Conservation (phyloP, 495 filamentous ascomycete species). For the Niebla homalea region DNA sequence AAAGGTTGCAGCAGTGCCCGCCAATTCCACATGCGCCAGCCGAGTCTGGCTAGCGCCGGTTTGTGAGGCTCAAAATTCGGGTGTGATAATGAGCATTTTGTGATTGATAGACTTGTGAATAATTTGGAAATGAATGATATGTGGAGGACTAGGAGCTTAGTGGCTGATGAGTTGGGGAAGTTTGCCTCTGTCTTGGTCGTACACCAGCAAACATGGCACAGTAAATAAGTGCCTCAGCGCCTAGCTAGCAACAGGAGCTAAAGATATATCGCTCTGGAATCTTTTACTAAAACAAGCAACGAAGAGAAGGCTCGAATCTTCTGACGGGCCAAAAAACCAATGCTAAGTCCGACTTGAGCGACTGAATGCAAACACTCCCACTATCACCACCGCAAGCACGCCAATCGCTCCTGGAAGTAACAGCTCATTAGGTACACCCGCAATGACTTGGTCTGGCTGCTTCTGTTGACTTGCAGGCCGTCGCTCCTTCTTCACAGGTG, state of each 20-base stretch:
- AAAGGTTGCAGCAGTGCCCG: slow-evolving; percentile 1
- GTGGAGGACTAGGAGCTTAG: not conserved
- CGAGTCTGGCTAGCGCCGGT: slow-evolving; percentile 5
- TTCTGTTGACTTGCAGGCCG: slow-evolving; percentile 27
- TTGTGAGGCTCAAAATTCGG: too few species aligned
- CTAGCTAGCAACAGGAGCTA: too few species aligned
- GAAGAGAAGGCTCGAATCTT: too few species aligned
- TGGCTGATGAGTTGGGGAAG: too few species aligned
- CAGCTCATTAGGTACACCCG: slow-evolving; percentile 88
- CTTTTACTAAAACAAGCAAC: too few species aligned
- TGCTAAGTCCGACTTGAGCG: slow-evolving; percentile 51
- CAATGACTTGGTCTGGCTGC: slow-evolving; percentile 61
- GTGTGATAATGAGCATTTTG: too few species aligned
- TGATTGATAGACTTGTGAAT: too few species aligned
- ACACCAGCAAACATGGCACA: too few species aligned
- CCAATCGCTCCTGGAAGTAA: slow-evolving; percentile 88
- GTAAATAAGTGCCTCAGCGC: too few species aligned
- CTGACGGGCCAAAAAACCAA: not conserved
- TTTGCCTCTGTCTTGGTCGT: too few species aligned
- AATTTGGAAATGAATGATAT: too few species aligned
- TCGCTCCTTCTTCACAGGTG: slow-evolving; percentile 30
- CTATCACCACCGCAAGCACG: slow-evolving; percentile 86
- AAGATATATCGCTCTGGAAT: too few species aligned
- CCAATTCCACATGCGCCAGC: slow-evolving; percentile 3
- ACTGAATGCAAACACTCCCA: slow-evolving; percentile 83